Evolutionary conservation across 306 rosid species (phyloP).

Genomic region (Sindora glabra): DNA sequence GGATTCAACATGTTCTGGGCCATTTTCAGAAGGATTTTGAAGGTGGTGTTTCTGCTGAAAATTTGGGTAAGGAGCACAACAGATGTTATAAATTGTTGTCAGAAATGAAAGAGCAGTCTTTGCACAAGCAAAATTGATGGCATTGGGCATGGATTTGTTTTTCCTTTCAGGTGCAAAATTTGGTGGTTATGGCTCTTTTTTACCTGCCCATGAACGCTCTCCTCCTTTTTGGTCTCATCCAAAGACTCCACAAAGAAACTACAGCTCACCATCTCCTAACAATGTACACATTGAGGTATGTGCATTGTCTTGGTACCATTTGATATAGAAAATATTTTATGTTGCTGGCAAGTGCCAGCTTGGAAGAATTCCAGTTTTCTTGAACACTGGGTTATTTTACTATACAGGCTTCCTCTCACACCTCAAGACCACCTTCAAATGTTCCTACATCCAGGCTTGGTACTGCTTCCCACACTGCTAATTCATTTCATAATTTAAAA

Average conservation of each 20-base stretch:
- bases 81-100: constrained; percentile 16
- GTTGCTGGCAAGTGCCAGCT: constrained; percentile 19
- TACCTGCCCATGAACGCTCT: constrained; percentile 46
- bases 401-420: constrained; percentile 48
- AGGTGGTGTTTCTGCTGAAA: constrained; percentile 55
- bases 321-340: too few relatives aligned
- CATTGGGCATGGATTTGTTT: constrained; percentile 19
- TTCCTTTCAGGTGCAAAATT: constrained; percentile 54
- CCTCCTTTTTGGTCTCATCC: constrained; percentile 26
- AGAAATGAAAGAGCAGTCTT: constrained; percentile 20
- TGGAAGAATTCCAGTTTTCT: constrained; percentile 26
- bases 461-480: constrained; percentile 23
- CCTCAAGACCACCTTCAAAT: constrained; percentile 39
- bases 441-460: constrained; percentile 30
- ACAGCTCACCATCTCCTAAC: constrained; percentile 31
- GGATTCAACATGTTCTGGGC: constrained; percentile 57
- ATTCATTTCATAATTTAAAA: constrained; percentile 19
- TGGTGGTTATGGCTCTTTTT: constrained; percentile 80
- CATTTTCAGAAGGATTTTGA: constrained; percentile 73
- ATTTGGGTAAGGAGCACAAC: constrained; percentile 53
- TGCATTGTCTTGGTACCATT: too few relatives aligned
- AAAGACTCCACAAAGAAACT: constrained; percentile 43
- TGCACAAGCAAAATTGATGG: constrained; percentile 24
- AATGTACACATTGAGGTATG: constrained; percentile 53
- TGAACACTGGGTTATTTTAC: constrained; percentile 33